Base-by-base conservation (phyloP, 495 filamentous ascomycete species). In the Aspergillus biplanus region DNA sequence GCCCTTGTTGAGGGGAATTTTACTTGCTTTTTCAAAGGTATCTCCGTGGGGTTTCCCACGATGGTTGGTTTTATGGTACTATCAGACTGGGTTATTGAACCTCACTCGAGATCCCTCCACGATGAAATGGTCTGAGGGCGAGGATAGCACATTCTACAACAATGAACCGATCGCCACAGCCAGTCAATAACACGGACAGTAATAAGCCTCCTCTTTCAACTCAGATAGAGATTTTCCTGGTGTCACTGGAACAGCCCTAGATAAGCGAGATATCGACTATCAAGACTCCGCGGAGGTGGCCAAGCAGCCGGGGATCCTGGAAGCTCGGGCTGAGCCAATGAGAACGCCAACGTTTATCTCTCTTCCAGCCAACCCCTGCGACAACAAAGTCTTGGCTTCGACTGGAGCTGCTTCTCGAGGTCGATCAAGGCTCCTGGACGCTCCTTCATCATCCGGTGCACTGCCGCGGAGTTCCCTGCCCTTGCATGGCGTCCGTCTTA, bases 261-360 rank as follows among this genome's bases (percentile, higher is more conserved):
- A 63, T 63, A 63, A 63, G 61, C 8, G 37, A 21, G 53, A 57
- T 57, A 57, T 49, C 0, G 33, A 31, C 31, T 52, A 63, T 62
- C 59, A 61, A n/a, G 27, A 2, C 52, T 54, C 59, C 59, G 59
- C 59, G 59, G 59, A 62, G 33, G 59, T 62, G 52, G 52, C 44
- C 42, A 15, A 34, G 37, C 9, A 16, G 52, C 31, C 52, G 46
- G 46, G 37, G 52, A 62, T 56, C 59, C 33, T 56, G 16, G 21
- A 18, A 0, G 12, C n/a, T 27, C 6, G 34, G 18, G 6, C 1
- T 33, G 18, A 47, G 33, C 61, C 61, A 63, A 63, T 63, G 7
- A 52, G 46, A 57, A 53, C 1, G 31, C 6, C 47, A 42, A 27
- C 18, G 33, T 63, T 63, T 63, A 63, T 63, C 61, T 63, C 16